Conservation (phyloP, 2,329 filamentous ascomycete genomes). For the Tolypocladium pustulatum region DNA sequence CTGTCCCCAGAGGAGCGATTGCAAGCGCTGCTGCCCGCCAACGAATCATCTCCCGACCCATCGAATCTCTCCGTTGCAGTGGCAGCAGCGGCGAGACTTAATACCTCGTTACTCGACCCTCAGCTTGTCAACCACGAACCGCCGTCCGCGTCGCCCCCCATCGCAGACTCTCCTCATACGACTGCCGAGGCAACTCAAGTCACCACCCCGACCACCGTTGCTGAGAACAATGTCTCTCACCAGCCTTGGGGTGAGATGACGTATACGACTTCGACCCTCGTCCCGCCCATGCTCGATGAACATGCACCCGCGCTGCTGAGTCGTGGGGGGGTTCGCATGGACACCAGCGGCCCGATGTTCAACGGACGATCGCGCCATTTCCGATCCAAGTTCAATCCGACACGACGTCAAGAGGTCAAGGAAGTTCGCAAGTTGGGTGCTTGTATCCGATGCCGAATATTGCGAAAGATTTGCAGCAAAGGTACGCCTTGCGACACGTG, state of each 20-base stretch:
- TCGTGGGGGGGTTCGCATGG: slow-evolving; percentile 43
- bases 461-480: slow-evolving; percentile 56
- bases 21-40: slow-evolving; percentile 31
- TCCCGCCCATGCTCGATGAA: slow-evolving; percentile 18
- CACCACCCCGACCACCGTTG: slow-evolving; percentile 10
- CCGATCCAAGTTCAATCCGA: slow-evolving; percentile 46
- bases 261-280: slow-evolving; percentile 28
- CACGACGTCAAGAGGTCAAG: slow-evolving; percentile 53
- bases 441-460: slow-evolving; percentile 54
- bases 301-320: slow-evolving; percentile 20
- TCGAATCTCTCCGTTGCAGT: slow-evolving; percentile 45
- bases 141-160: slow-evolving; percentile 17
- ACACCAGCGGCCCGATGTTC: slow-evolving; percentile 28
- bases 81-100: slow-evolving; percentile 44
- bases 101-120: slow-evolving; percentile 44
- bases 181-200: slow-evolving; percentile 3
- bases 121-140: slow-evolving; percentile 26
- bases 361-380: slow-evolving; percentile 42
- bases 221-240: not conserved
- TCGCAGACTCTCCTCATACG: slow-evolving; percentile 5
- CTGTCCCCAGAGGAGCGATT: slow-evolving; percentile 39
- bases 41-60: slow-evolving; percentile 28
- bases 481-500: slow-evolving; percentile 54
- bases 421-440: slow-evolving; percentile 55
- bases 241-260: slow-evolving; percentile 46